Base-by-base conservation (phyloP, 805 yeast genomes). In the Peterozyma xylosa region DNA sequence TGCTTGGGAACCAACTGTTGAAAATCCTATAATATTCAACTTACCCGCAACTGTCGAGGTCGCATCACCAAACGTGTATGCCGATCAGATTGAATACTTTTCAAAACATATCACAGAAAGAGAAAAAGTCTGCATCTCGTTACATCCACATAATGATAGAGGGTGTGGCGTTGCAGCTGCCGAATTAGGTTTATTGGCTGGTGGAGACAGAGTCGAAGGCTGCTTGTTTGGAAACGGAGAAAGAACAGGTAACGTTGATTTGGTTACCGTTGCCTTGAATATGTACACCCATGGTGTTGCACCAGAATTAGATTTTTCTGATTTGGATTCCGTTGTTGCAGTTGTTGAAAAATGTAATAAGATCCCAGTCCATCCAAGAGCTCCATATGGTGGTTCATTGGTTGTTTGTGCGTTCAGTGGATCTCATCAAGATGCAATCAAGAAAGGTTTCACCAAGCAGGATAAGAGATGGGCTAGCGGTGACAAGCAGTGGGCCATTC, bases 151-250 rank as follows among this genome's bases (percentile, higher is more conserved):
- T 63, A 85, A 85, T 53, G 93, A 85, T 64, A 74, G 95, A 56
- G 95, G 95, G 17, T 84, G 91, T 60, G 90, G 86, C 11, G 90
- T 85, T n/a, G 93, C 91, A 10, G 93, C 93, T 33, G 82, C 89
- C 3, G 95, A 85, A 63, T 72, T 85, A 45, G 95, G 86, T 38
- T 81, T 79, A 56, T 56, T 85, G 63, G 95, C 88, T 2, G 95
- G 95, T 43, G 95, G 88, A n/a, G 88, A 85, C 60, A 76, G 95
- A 61, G 85, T 85, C 21, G 95, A 85, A 63, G 95, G 95, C 17
- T 85, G 91, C 65, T 64, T 85, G 39, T 85, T 85, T 54, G 95
- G 93, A 42, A 85, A 85, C 56, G 93, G 95, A 52, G 95, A 85
- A 68, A 78, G 95, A 62, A 85, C 95, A 3, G 95, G 95, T 50